These are phyloP conservation scores for Lichenothelia convexa DNA, from an alignment of 495 filamentous ascomycete genomes.

Conservation along the genomic window DNA sequence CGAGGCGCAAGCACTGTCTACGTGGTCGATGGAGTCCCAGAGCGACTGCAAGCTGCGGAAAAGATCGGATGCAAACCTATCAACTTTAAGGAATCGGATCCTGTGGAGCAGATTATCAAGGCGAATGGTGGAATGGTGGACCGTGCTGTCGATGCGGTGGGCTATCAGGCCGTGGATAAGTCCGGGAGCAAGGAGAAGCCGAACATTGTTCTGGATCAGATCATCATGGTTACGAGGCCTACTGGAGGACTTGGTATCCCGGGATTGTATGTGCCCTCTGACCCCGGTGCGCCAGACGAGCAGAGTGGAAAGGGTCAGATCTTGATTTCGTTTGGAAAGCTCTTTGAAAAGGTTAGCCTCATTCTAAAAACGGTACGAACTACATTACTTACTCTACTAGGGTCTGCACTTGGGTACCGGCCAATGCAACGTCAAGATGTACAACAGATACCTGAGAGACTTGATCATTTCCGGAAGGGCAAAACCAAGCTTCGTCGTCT, in stretches of 20 bases:
- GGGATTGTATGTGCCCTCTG: slow-evolving; percentile 21
- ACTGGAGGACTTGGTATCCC: slow-evolving; percentile 22
- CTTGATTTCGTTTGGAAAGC: slow-evolving; percentile 38
- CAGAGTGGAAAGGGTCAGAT: slow-evolving; percentile 33
- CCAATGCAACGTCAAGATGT: slow-evolving; percentile 40
- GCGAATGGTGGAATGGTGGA: slow-evolving; percentile 30
- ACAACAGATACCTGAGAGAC: slow-evolving; percentile 38
- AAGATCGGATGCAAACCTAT: slow-evolving; percentile 32
- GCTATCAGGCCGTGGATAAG: slow-evolving; percentile 32
- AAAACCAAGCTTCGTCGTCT: slow-evolving; percentile 38
- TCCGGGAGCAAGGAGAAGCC: slow-evolving; percentile 21
- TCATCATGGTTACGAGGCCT: slow-evolving; percentile 20
- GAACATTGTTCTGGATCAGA: slow-evolving; percentile 21
- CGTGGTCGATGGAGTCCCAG: slow-evolving; percentile 36
- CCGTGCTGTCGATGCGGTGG: slow-evolving; percentile 34
- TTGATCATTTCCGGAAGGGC: slow-evolving; percentile 38
- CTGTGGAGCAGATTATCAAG: slow-evolving; percentile 24
- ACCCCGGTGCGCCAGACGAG: slow-evolving; percentile 24
- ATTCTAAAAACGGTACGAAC: neutral
- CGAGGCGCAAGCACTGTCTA: slow-evolving; percentile 34
- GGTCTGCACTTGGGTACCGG: slow-evolving; percentile 31
- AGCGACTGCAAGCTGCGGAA: slow-evolving; percentile 30
- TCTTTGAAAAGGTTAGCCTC: slow-evolving; percentile 39
- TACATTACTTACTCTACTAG: slow-evolving; percentile 8
- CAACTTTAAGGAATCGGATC: slow-evolving; percentile 18